These are phyloP conservation scores for Penicillium ochrochloron DNA, from an alignment of 495 filamentous ascomycete genomes.

Conservation along the genomic window DNA sequence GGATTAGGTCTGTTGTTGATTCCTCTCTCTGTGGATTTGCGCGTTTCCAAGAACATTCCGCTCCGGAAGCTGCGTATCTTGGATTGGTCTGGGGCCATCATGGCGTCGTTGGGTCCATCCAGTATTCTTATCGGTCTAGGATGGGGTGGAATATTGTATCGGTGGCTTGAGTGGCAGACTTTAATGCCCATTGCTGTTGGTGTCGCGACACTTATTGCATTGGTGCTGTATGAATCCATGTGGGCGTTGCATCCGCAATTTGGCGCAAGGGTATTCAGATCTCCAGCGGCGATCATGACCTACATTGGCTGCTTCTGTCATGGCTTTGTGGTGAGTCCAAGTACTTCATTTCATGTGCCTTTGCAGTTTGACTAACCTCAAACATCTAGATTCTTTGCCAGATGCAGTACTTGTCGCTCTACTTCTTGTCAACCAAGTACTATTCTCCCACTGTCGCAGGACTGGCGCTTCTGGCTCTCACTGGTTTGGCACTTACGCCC, in stretches of 20 bases:
- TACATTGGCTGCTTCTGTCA: slow-evolving; percentile 59
- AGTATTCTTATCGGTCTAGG: slow-evolving; percentile 42
- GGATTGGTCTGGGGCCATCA: slow-evolving; percentile 43
- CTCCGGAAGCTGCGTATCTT: slow-evolving; percentile 35
- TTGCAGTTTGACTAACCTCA: background rate
- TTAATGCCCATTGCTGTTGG: slow-evolving; percentile 60
- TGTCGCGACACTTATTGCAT: slow-evolving; percentile 39
- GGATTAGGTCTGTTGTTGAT: slow-evolving; percentile 40
- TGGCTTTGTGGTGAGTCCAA: slow-evolving; percentile 51
- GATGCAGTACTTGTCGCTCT: slow-evolving; percentile 68
- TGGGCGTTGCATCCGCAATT: slow-evolving; percentile 58
- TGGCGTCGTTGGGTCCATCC: slow-evolving; percentile 37
- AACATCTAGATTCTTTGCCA: slow-evolving; percentile 44
- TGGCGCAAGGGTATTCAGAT: slow-evolving; percentile 53
- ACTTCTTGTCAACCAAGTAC: slow-evolving; percentile 63
- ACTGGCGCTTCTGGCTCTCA: slow-evolving; percentile 57
- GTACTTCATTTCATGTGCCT: background rate
- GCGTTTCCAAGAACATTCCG: slow-evolving; percentile 30
- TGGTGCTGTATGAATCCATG: slow-evolving; percentile 54
- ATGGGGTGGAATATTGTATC: slow-evolving; percentile 41
- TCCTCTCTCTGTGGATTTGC: slow-evolving; percentile 42
- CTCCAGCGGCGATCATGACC: slow-evolving; percentile 36
- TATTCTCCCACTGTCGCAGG: slow-evolving; percentile 59
- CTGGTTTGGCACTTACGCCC: slow-evolving; percentile 49
- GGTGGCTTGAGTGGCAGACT: slow-evolving; percentile 48